These are phyloP conservation scores for Euclidium syriacum DNA, from an alignment of 345 rosid genomes.

Conservation along the genomic window DNA sequence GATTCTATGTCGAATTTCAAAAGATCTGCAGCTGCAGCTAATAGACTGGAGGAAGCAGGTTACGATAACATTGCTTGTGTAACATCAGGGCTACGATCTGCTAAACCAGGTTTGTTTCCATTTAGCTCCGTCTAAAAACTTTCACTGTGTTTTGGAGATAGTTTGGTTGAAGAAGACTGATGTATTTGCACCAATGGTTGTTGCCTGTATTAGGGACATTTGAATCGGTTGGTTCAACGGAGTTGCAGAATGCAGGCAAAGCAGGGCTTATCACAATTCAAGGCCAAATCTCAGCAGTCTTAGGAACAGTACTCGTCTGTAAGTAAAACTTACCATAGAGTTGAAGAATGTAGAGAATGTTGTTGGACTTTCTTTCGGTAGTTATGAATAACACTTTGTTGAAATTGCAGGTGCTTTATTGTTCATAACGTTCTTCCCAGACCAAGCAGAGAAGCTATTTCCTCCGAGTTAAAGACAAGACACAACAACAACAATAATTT, in stretches of 20 bases:
- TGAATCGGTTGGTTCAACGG: constrained; percentile 61
- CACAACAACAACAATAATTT: background rate
- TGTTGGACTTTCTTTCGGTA: background rate
- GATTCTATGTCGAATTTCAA: constrained; percentile 18
- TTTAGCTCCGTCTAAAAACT: constrained; percentile 2
- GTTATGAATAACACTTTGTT: background rate
- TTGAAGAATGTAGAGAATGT: background rate
- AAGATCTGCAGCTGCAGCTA: constrained; percentile 91
- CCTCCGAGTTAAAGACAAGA: constrained; percentile 45
- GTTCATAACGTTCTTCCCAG: constrained; percentile 81
- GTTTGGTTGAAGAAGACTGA: background rate
- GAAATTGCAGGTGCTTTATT: constrained; percentile 70
- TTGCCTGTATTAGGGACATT: constrained; percentile 53
- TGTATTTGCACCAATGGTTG: background rate
- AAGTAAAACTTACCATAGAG: constrained; percentile 31
- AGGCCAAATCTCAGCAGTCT: constrained; percentile 90
- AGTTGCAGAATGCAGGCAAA: constrained; percentile 84
- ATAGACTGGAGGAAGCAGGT: constrained; percentile 69
- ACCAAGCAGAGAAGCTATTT: constrained; percentile 77
- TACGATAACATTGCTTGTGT: constrained; percentile 67
- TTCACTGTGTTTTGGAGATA: background rate
- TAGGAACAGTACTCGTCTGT: constrained; percentile 91
- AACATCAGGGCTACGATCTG: constrained; percentile 83
- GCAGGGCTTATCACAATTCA: constrained; percentile 83
- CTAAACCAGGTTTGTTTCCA: constrained; percentile 59